These are phyloP conservation scores for Tetracladium maxilliforme DNA, from an alignment of 2,329 filamentous ascomycete genomes.

Conservation along the genomic window DNA sequence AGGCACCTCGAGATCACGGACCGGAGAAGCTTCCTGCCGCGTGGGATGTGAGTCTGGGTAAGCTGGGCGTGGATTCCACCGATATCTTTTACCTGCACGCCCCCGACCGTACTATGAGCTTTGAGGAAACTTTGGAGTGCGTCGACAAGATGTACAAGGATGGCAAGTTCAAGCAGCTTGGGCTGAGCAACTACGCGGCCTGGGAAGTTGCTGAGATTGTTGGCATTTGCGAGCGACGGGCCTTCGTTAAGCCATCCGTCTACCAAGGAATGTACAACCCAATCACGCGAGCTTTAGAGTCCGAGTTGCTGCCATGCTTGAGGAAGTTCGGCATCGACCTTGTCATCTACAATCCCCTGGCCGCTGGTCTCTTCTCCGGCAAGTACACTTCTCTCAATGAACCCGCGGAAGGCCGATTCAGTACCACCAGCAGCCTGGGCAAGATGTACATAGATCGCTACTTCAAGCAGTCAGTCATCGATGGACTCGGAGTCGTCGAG, in stretches of 20 bases:
- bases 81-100: constrained; percentile 73
- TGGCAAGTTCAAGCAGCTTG: constrained; percentile 71
- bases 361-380: constrained; percentile 66
- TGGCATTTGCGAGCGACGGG: constrained; percentile 62
- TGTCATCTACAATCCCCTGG: constrained; percentile 71
- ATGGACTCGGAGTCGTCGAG: constrained; percentile 43
- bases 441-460: constrained; percentile 41
- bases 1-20: constrained; percentile 40
- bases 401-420: constrained; percentile 57
- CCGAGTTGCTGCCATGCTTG: constrained; percentile 60
- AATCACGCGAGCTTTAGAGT: constrained; percentile 61
- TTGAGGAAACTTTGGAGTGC: constrained; percentile 65
- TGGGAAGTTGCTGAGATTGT: constrained; percentile 81
- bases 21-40: constrained; percentile 47
- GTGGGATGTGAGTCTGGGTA: constrained; percentile 53
- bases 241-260: constrained; percentile 67
- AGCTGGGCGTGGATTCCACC: constrained; percentile 57
- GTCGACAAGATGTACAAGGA: constrained; percentile 68
- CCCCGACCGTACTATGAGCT: constrained; percentile 52
- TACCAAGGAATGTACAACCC: constrained; percentile 85
- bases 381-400: constrained; percentile 38
- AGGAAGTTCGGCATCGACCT: constrained; percentile 65
- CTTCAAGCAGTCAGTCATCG: constrained; percentile 47
- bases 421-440: constrained; percentile 24
- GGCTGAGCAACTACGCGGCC: constrained; percentile 72